Base-by-base conservation (phyloP, 2,329 filamentous ascomycete genomes). In the Trichoderma koningiopsis region DNA sequence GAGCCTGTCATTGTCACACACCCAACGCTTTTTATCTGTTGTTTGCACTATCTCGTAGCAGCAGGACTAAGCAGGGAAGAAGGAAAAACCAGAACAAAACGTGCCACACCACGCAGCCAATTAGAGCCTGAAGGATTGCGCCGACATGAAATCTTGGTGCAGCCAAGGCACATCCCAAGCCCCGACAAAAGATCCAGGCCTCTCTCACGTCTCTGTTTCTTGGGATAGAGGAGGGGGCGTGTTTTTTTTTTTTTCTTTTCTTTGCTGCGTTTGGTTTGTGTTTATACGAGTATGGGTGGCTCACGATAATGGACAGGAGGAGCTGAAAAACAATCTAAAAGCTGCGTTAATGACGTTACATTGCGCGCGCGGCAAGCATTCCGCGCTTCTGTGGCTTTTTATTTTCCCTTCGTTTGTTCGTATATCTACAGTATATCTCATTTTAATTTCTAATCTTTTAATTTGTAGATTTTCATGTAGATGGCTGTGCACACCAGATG, bases 141-240 rank as follows among this genome's bases (percentile, higher is more conserved):
- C 63, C 55, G 40, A 67, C 63, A 52, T 58, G 16, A 40, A n/a
- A 4, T 35, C n/a, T 43, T n/a, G 16, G 40, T 67, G 63, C 63
- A 49, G 22, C 37, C 40, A 43, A 43, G 40, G 35, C 58, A 55
- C 63, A 29, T 22, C 63, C 40, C 55, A 58, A 59, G 63, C 40
- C 53, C 37, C 55, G 49, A 67, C 63, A 67, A 67, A 67, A 59
- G 63, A 67, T 67, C 63, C 63, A 67, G 63, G 63, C 63, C 31
- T 33, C 31, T 49, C 10, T 43, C 19, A 19, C 33, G n/a, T 19
- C 8, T n/a, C 7, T 10, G 8, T 6, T 43, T 43, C 16, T n/a
- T 14, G 19, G 40, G 19, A 5, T 7, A 19, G 16, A 19, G 40
- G 40, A 43, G 40, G 40, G 40, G 40, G 40, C 40, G 40, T 43